Evolutionary conservation across 768 basidiomycete genomes (phyloP), one percentile per base, ranked within the genome.

Genomic region (Suillus hirtellus): DNA sequence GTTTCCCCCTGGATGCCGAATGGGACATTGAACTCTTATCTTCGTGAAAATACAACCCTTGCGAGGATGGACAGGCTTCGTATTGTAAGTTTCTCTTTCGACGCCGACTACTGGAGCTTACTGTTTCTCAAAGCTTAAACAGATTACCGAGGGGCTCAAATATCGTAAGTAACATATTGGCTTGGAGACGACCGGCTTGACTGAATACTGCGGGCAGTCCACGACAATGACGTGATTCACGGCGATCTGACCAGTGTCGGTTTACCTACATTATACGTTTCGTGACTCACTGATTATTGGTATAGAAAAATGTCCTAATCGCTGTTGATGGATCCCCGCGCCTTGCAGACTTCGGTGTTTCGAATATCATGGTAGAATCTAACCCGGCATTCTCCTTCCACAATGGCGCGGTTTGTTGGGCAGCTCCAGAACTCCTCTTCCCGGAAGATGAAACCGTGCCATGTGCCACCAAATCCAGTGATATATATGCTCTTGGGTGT

Each of bases 401-500:
- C 24, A 63, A 59, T n/a, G 58, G 37, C 3, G 77, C 79, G 11
- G 75, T 81, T 38, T 75, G 81, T 1, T 82, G 81, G 80, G 78
- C 78, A 5, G 81, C 80, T 56, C 69, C 79, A 0, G 66, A 75
- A 17, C 68, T 82, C 1, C 19, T 62, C 15, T 67, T 12, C 27
- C 27, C 27, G 31, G 47, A 31, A 27, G 64, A 27, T 19, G 19
- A 50, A 27, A 35, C 63, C 7, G 56, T 40, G 8, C 49, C 55
- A n/a, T 68, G 70, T 60, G 12, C 46, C 2, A 58, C 60, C 3
- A 61, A 63, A 4, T 59, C 67, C 46, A 79, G 72, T 62, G 82
- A 83, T 69, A 75, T 81, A n/a, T 83, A 76, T 15, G 81, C 81
- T 1, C 79, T 79, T 61, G 80, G 80, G 9, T 78, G 79, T 67